Conservation (phyloP, 176 grass and related monocot species). For the Tillandsia fasciculata region DNA sequence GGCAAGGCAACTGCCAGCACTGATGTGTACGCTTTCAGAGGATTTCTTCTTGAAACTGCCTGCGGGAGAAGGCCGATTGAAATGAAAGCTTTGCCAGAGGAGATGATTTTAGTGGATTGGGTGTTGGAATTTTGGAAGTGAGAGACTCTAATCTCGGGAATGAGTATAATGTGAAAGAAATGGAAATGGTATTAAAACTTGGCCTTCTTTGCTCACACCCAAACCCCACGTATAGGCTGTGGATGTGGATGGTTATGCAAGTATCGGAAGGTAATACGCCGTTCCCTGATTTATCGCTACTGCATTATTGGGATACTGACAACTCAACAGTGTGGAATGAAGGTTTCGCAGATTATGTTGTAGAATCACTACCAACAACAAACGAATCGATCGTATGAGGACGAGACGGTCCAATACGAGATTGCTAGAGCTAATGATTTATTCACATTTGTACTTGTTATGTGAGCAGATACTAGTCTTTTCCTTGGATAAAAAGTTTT, state of each 20-base stretch:
- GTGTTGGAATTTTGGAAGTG: constrained; percentile 39
- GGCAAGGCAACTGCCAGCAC: constrained; percentile 53
- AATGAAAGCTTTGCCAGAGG: not conserved
- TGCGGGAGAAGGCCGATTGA: constrained; percentile 47
- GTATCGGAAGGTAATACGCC: constrained; percentile 34
- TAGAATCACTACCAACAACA: too few species aligned
- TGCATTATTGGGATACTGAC: constrained; percentile 26
- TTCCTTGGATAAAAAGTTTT: too few species aligned
- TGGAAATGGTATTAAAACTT: constrained; percentile 27
- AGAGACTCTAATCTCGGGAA: constrained; percentile 22
- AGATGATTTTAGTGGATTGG: constrained; percentile 44
- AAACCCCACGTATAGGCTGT: constrained; percentile 19
- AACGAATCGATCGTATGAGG: too few species aligned
- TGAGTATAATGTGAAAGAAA: constrained; percentile 5
- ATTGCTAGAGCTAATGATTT: too few species aligned
- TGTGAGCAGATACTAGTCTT: too few species aligned
- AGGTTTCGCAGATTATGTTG: constrained; percentile 35
- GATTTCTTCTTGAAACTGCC: constrained; percentile 48
- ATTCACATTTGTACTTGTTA: too few species aligned
- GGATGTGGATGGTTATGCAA: constrained; percentile 42
- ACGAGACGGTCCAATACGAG: too few species aligned
- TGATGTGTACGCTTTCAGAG: constrained; percentile 64
- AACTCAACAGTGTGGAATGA: constrained; percentile 31
- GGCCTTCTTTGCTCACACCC: constrained; percentile 46
- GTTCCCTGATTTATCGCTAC: constrained; percentile 31